Evolutionary conservation across 352 stramenopile species (phyloP), one percentile per base, ranked within the genome.

Genomic region (Globisporangium middletonii): DNA sequence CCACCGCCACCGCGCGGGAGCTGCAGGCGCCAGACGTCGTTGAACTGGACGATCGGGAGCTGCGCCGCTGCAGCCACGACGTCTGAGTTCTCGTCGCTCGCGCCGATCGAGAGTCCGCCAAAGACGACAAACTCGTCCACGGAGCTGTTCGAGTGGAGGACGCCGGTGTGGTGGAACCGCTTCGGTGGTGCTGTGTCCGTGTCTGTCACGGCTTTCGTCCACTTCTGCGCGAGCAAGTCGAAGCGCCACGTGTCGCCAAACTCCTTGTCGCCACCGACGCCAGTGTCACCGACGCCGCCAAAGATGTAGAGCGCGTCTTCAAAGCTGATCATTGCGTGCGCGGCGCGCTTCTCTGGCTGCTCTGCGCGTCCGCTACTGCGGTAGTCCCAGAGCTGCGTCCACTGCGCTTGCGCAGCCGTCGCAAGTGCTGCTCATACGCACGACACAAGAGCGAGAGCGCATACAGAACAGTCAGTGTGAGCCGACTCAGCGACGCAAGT

Each of bases 201-300:
- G 0, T 60, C 63, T 5, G 64, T 50, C 18, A 59, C 56, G 5
- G 83, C 12, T 33, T 75, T 60, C 0, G 64, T 46, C 73, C 75
- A 86, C 50, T 60, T 56, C n/a, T 64, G 62, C 0, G 42, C 45
- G 15, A 67, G 44, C 28, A 83, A 52, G 37, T 86, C 71, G 44
- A 86, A 84, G 12, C 64, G 62, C 81, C 81, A 92, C n/a, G 81
- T 88, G 57, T 92, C 81, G n/a, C 79, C 76, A 35, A 73, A 83
- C 59, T 92, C 81, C 55, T 77, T 50, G 50, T 86, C 75, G 4
- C 55, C 55, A 30, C 58, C 56, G 8, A 62, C 52, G 6, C 33
- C 50, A 28, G 41, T 69, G 7, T 69, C 64, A 28, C 73, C 77
- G 37, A 88, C 69, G 44, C 81, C 81, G 3, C 81, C 81, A 55